Evolutionary conservation across 2,329 filamentous ascomycete species (phyloP).

Genomic region (Hirsutella rhossiliensis): DNA sequence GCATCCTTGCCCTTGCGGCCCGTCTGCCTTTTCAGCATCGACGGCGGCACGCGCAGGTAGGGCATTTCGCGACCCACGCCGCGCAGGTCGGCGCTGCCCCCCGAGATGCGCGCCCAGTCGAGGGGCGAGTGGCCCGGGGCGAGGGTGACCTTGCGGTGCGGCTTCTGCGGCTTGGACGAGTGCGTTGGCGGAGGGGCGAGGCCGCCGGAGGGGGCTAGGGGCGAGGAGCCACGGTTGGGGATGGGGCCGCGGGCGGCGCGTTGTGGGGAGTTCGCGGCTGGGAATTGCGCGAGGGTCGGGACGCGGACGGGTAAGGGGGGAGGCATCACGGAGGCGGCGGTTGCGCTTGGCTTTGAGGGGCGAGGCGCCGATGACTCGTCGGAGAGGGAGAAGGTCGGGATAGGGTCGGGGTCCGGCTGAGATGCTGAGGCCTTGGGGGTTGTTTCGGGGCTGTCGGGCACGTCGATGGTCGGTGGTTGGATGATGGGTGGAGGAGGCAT

Average conservation of each 20-base stretch:
- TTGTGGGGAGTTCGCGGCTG: slow-evolving; percentile 39
- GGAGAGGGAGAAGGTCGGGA: slow-evolving; percentile 34
- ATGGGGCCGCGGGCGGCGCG: slow-evolving; percentile 31
- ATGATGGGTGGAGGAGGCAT: slow-evolving; percentile 24
- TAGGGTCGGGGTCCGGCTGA: slow-evolving; percentile 10
- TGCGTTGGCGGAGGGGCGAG: slow-evolving; percentile 46
- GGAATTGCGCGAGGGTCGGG: slow-evolving; percentile 31
- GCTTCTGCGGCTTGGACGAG: slow-evolving; percentile 37
- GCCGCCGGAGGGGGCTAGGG: slow-evolving; percentile 23
- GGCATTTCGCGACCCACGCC: slow-evolving; percentile 38
- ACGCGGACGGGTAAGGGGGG: slow-evolving; percentile 16
- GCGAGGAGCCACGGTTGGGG: slow-evolving; percentile 25
- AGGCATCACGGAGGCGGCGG: slow-evolving; percentile 16
- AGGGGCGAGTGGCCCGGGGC: slow-evolving; percentile 88
- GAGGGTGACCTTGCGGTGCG: slow-evolving; percentile 62
- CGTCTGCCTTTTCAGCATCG: slow-evolving; percentile 64
- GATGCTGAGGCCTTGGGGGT: slow-evolving; percentile 30
- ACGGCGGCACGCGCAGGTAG: slow-evolving; percentile 68
- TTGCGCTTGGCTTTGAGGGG: neutral
- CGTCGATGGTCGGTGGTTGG: slow-evolving; percentile 12
- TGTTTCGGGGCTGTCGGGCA: slow-evolving; percentile 32
- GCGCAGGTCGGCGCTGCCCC: slow-evolving; percentile 55
- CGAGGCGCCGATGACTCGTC: slow-evolving; percentile 5
- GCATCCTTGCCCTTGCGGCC: slow-evolving; percentile 77
- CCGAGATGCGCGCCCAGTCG: slow-evolving; percentile 80